Percentiles rank a stretch among this genome's conserved stretches.
phyloP scores from a whole-genome alignment of 352 stramenopile genomes.

The Pythium rhizo-oryzae region DNA sequence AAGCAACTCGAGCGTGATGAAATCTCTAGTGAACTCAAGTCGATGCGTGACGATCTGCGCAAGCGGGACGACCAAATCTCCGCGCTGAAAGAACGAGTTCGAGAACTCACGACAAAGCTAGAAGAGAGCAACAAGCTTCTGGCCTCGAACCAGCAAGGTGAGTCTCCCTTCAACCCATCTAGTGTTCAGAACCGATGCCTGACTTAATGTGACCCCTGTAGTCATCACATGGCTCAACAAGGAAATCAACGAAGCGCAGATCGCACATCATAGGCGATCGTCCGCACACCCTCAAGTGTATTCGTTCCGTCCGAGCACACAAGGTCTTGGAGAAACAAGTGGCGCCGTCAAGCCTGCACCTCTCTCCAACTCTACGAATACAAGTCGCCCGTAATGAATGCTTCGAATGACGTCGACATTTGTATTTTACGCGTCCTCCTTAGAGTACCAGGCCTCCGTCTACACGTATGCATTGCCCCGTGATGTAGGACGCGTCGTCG shows the following conservation, averaged over 20 bases:
- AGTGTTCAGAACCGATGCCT: background rate
- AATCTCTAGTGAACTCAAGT: constrained; percentile 62
- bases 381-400: constrained; percentile 22
- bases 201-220: constrained; percentile 18
- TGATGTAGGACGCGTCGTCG: constrained; percentile 83
- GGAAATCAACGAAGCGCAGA: constrained; percentile 90
- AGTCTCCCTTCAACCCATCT: background rate
- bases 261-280: constrained; percentile 64
- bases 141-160: constrained; percentile 90
- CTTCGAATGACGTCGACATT: constrained; percentile 6
- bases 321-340: constrained; percentile 34
- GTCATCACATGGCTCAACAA: constrained; percentile 93
- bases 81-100: constrained; percentile 63
- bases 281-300: constrained; percentile 72
- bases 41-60: constrained; percentile 63
- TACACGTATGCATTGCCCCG: constrained; percentile 79
- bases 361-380: constrained; percentile 3
- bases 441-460: constrained; percentile 82
- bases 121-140: constrained; percentile 89
- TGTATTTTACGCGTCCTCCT: constrained; percentile 17
- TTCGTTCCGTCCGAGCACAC: constrained; percentile 51
- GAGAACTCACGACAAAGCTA: constrained; percentile 81
- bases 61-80: constrained; percentile 72
- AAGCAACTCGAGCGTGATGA: constrained; percentile 78
- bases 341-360: constrained; percentile 10